A percentile compares a stretch with the other conserved stretches of the same genome.
Conservation (phyloP, 306 rosid genomes). For the Prunus davidiana region DNA sequence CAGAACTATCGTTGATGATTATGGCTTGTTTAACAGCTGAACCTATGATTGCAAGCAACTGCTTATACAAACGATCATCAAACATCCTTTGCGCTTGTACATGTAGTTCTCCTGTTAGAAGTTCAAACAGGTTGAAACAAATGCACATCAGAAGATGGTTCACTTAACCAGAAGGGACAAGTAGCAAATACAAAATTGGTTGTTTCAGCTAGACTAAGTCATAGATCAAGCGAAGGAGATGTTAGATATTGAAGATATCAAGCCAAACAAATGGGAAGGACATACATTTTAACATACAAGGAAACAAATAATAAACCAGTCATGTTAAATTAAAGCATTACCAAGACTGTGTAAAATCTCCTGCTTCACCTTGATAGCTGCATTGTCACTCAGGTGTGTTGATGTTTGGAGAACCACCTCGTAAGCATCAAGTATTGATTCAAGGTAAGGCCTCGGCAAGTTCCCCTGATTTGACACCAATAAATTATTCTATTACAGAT, state of each 20-base stretch:
- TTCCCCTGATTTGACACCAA: conserved; percentile 65
- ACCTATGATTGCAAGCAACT: conserved; percentile 57
- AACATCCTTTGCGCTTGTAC: conserved; percentile 84
- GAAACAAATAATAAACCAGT: conserved; percentile 8
- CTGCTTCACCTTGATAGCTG: conserved; percentile 84
- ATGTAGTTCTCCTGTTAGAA: conserved; percentile 74
- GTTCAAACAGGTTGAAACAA: conserved; percentile 20
- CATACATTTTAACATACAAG: background rate
- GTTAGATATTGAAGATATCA: background rate
- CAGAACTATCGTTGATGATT: conserved; percentile 58
- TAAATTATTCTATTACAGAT: conserved; percentile 12
- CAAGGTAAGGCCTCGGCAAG: conserved; percentile 76
- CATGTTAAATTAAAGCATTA: conserved; percentile 44
- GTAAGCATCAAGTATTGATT: conserved; percentile 71
- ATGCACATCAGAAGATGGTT: background rate
- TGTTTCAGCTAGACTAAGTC: background rate
- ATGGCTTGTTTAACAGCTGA: conserved; percentile 74
- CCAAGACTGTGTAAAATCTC: conserved; percentile 93
- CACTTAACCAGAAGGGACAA: background rate
- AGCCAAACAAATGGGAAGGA: background rate
- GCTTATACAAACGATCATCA: conserved; percentile 63
- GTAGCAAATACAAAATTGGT: background rate
- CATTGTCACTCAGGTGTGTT: conserved; percentile 52
- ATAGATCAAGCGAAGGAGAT: background rate
- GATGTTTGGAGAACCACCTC: conserved; percentile 76